These are phyloP conservation scores for Mycena galericulata DNA, from an alignment of 768 basidiomycete species.

Conservation along the genomic window DNA sequence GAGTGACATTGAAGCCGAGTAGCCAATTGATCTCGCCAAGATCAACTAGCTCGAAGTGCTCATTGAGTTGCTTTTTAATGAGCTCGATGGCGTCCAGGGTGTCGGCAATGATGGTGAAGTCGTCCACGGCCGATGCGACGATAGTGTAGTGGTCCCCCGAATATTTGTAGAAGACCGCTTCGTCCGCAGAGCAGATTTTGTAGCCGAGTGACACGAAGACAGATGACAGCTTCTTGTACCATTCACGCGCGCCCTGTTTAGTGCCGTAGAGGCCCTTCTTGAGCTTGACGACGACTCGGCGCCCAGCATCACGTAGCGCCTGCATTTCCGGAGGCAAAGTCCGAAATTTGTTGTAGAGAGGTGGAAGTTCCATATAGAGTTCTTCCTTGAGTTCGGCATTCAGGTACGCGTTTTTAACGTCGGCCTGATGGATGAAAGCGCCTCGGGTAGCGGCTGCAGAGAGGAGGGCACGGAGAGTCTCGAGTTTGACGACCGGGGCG, in stretches of 20 bases:
- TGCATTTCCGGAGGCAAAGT: conserved; percentile 33
- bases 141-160: conserved; percentile 26
- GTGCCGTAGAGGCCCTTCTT: conserved; percentile 24
- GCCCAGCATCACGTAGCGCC: conserved; percentile 52
- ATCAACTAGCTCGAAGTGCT: conserved; percentile 38
- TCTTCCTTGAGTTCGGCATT: conserved; percentile 41
- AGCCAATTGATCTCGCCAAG: conserved; percentile 43
- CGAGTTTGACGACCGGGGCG: conserved; percentile 40
- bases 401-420: too few species aligned
- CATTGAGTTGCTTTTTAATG: conserved; percentile 26
- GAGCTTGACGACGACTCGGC: conserved; percentile 36
- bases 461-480: conserved; percentile 38
- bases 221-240: conserved; percentile 40
- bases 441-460: conserved; percentile 28
- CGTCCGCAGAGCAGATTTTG: conserved; percentile 22
- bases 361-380: conserved; percentile 44
- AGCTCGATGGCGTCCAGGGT: conserved; percentile 35
- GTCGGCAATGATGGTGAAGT: conserved; percentile 40
- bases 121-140: conserved; percentile 35
- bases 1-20: conserved; percentile 41
- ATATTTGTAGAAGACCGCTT: conserved; percentile 33
- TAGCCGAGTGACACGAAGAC: conserved; percentile 22
- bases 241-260: conserved; percentile 45
- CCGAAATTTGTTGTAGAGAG: conserved; percentile 33
- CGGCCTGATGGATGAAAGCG: conserved; percentile 17